Evolutionary conservation across 257 asterid species (phyloP).

Genomic region (Echium plantagineum): DNA sequence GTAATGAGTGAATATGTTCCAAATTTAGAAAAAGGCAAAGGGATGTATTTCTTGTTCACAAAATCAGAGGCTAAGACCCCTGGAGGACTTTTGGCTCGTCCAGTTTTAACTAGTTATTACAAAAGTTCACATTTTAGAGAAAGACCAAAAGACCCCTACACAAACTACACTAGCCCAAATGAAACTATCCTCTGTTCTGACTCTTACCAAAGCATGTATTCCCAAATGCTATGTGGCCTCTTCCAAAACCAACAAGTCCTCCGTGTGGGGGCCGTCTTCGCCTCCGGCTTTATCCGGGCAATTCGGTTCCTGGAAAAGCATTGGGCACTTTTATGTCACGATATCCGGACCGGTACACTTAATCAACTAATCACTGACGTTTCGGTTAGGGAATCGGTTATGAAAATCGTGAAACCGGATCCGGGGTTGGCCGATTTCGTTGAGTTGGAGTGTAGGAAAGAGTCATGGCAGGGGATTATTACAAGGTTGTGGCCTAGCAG

Average conservation of each 20-base stretch:
- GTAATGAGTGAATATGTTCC: conserved; percentile 76
- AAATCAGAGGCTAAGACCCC: conserved; percentile 76
- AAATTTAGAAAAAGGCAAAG: conserved; percentile 69
- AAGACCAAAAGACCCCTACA: conserved; percentile 75
- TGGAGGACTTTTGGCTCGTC: conserved; percentile 71
- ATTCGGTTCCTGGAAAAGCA: conserved; percentile 69
- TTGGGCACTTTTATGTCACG: conserved; percentile 55
- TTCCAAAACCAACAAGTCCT: conserved; percentile 52
- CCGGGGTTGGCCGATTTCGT: conserved; percentile 51
- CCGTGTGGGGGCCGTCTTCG: conserved; percentile 93
- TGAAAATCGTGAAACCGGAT: conserved; percentile 47
- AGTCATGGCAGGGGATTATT: conserved; percentile 69
- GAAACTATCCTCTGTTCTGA: conserved; percentile 76
- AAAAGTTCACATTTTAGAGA: conserved; percentile 69
- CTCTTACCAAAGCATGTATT: conserved; percentile 86
- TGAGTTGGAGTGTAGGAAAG: conserved; percentile 43
- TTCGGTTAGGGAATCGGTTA: conserved; percentile 41
- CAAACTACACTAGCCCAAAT: conserved; percentile 87
- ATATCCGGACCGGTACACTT: conserved; percentile 50
- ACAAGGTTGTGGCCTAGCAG: conserved; percentile 85
- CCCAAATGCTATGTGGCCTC: conserved; percentile 91
- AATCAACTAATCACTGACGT: conserved; percentile 46
- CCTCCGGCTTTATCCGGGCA: conserved; percentile 86
- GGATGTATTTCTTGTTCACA: conserved; percentile 74
- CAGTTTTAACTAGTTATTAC: conserved; percentile 79